Evolutionary conservation across 2,329 filamentous ascomycete genomes (phyloP), one percentile per base, ranked within the genome.

Genomic region (Aspergillus sp.): DNA sequence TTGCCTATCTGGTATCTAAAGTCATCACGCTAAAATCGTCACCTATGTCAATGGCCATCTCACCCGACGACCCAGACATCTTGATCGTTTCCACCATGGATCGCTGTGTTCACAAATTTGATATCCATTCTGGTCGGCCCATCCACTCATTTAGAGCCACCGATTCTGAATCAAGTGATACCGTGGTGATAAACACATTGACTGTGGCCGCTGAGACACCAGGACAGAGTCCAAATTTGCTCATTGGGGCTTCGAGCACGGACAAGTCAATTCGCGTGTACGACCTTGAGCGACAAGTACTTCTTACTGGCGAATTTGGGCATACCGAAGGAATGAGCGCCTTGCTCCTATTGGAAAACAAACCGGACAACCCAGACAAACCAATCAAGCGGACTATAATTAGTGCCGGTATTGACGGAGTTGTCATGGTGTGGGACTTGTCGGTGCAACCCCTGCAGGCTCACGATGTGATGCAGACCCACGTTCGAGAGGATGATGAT

Each of bases 181-280:
- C 90, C 5, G 91, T 91, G 0, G 81, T 93, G 35, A 71, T 97
- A 53, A 88, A 90, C 51, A 87, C 86, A 1, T 74, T 98, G 28
- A 81, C 82, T 2, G 80, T 83, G 45, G 57, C 58, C 10, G 53
- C 57, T 33, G 82, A 79, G 38, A 69, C 76, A 61, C 57, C 81
- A 60, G 69, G 81, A 56, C 65, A 76, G 49, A 66, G 77, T 67
- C 73, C 76, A 7, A 79, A 83, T 27, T 78, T 94, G 40, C 76
- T 98, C 40, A 77, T 93, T 12, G 90, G 89, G n/a, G 78, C 93
- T 8, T 96, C 91, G 7, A 90, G 90, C 55, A 95, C 88, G 1
- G 93, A 98, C 66, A 98, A 97, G 63, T 97, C 93, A 1, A 85
- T 98, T 44, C 78, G 93, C 31, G 72, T 98, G 11, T 98, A 98